Evolutionary conservation across 805 yeast species (phyloP), one percentile per base, ranked within the genome.

Genomic region (Maudiozyma pseudohumilis): DNA sequence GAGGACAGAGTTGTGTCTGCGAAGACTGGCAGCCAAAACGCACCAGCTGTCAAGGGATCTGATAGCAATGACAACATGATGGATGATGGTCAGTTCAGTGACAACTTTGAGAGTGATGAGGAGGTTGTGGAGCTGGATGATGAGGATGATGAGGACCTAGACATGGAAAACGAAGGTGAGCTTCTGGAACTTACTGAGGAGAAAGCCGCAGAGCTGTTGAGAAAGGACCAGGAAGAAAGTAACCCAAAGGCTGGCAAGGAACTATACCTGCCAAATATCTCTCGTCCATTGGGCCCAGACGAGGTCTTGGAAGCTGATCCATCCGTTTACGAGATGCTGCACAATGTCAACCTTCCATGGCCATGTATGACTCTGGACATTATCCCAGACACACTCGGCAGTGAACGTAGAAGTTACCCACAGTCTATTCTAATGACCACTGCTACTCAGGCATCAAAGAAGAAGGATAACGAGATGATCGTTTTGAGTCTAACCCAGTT

Each of bases 291-390:
- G 48, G 96, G 96, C 1, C 94, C 95, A 2, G 95, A 86, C 64
- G 97, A 92, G 65, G 94, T 82, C 10, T 69, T 92, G 55, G 96
- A 89, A 64, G 95, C 97, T 1, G 98, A 92, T 63, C 95, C 95
- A 32, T 68, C 87, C 6, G 96, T 89, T 3, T 92, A 92, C 59
- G 95, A 89, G 53, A 92, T 92, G 97, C 66, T 92, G 40, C 98
- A 92, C 61, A 84, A 83, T 51, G 85, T 89, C 42, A 84, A 84
- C 59, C 66, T 89, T 61, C 94, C 95, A 51, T 92, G 97, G 97
- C 97, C 98, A 10, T 87, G 96, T 64, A 65, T 92, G 56, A 86
- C 96, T 3, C 68, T 92, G 42, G 97, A 89, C 55, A 65, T 92
- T 16, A 64, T 92, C 37, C 95, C 95, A 5, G 98, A 92, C 57